These are phyloP conservation scores for Coniochaeta sp. DNA, from an alignment of 2,329 filamentous ascomycete genomes.

Conservation along the genomic window DNA sequence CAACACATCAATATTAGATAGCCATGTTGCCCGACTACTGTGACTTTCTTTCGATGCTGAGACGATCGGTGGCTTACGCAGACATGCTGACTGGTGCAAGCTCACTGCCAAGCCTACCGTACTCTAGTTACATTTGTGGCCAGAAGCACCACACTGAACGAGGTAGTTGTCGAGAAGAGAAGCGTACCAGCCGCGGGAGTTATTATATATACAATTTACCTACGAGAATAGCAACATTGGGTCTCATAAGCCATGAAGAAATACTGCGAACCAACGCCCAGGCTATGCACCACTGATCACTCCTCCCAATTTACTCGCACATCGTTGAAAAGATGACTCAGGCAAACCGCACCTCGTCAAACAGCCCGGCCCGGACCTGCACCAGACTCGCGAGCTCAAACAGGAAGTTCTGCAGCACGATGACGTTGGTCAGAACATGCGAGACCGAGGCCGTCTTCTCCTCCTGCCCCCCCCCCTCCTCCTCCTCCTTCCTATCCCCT, in stretches of 20 bases:
- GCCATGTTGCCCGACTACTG: background rate
- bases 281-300: background rate
- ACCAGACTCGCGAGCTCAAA: slow-evolving; percentile 69
- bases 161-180: background rate
- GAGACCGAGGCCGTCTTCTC: slow-evolving; percentile 56
- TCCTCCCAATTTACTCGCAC: too few relatives aligned
- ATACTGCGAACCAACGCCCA: background rate
- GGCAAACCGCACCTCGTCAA: slow-evolving; percentile 65
- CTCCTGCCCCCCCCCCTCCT: slow-evolving; percentile 17
- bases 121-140: background rate
- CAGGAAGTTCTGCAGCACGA: slow-evolving; percentile 73
- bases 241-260: background rate
- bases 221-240: background rate
- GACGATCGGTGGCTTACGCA: too few relatives aligned
- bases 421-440: slow-evolving; percentile 71
- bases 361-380: slow-evolving; percentile 67
- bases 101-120: too few relatives aligned
- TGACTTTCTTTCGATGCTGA: too few relatives aligned
- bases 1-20: background rate
- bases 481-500: slow-evolving; percentile 10
- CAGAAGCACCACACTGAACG: background rate
- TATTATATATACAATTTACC: background rate
- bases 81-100: too few relatives aligned
- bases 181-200: background rate
- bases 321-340: slow-evolving; percentile 15